phyloP scores from a whole-genome alignment of 345 rosid species.

The Noccaea caerulescens region DNA sequence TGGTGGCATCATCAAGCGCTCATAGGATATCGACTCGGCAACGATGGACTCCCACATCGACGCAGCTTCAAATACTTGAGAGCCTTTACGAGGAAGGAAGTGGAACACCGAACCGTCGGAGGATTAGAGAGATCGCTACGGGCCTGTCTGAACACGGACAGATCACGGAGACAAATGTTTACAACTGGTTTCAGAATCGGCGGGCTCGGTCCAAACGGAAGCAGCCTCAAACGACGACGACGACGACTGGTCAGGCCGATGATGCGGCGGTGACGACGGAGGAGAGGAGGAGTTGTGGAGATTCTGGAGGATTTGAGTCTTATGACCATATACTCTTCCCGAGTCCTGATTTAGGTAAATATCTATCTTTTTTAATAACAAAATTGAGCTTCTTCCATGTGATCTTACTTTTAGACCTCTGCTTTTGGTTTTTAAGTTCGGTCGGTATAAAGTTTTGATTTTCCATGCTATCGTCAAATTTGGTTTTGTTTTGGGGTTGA shows the following conservation, averaged over 20 bases:
- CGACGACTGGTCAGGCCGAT: slow-evolving; percentile 27
- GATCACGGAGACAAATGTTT: slow-evolving; percentile 72
- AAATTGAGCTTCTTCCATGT: not conserved
- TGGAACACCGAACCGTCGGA: slow-evolving; percentile 62
- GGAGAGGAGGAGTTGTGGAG: slow-evolving; percentile 45
- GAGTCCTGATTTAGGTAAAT: slow-evolving; percentile 48
- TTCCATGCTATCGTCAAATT: not conserved
- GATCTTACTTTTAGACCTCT: not conserved
- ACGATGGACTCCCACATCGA: slow-evolving; percentile 70
- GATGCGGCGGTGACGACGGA: slow-evolving; percentile 45
- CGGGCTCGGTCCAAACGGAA: slow-evolving; percentile 75
- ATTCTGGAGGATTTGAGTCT: slow-evolving; percentile 40
- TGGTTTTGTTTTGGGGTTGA: not conserved
- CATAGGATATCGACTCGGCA: slow-evolving; percentile 63
- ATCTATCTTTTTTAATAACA: not conserved
- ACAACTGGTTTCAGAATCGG: slow-evolving; percentile 83
- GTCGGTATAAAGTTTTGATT: not conserved
- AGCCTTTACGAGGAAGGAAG: slow-evolving; percentile 54
- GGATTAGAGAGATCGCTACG: slow-evolving; percentile 58
- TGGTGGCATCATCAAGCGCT: slow-evolving; percentile 45
- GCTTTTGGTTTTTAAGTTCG: not conserved
- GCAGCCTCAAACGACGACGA: slow-evolving; percentile 37
- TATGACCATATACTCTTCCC: slow-evolving; percentile 46
- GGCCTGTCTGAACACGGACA: slow-evolving; percentile 64
- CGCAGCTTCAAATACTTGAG: slow-evolving; percentile 69